Conservation (phyloP, 345 rosid species). For the Kernera saxatilis region DNA sequence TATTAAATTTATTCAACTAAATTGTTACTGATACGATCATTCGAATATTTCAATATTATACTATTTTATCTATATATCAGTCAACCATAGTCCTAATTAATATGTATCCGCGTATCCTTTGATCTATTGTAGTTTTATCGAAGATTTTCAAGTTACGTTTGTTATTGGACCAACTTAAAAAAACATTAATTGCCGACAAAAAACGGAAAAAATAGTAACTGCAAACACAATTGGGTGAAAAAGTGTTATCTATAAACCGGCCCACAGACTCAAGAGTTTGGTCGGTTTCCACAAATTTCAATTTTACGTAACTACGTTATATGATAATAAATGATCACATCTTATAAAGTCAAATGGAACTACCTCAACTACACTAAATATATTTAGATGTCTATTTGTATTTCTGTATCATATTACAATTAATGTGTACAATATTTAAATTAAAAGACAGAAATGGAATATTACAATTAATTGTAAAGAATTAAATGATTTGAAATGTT, state of each 20-base stretch:
- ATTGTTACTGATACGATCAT: background rate
- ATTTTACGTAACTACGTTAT: slow-evolving; percentile 9
- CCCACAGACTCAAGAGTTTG: slow-evolving; percentile 24
- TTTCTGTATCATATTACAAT: background rate
- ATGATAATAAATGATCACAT: slow-evolving; percentile 7
- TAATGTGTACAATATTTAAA: background rate
- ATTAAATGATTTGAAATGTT: background rate
- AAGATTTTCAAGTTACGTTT: slow-evolving; percentile 7
- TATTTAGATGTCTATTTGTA: background rate
- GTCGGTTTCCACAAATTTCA: slow-evolving; percentile 26
- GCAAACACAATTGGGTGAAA: background rate
- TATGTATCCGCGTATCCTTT: background rate
- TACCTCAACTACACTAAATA: background rate
- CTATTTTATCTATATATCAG: background rate
- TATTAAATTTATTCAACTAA: background rate
- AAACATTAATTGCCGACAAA: too few species aligned
- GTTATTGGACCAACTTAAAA: slow-evolving; percentile 1
- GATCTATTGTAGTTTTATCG: background rate
- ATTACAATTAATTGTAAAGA: too few species aligned
- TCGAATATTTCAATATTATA: background rate
- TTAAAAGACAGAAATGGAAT: background rate
- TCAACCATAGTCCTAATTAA: background rate
- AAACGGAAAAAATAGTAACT: background rate
- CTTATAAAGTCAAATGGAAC: slow-evolving; percentile 20
- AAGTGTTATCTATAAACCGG: background rate